These are phyloP conservation scores for Verticillium zaregamsianum DNA, from an alignment of 2,329 filamentous ascomycete species.

Conservation along the genomic window DNA sequence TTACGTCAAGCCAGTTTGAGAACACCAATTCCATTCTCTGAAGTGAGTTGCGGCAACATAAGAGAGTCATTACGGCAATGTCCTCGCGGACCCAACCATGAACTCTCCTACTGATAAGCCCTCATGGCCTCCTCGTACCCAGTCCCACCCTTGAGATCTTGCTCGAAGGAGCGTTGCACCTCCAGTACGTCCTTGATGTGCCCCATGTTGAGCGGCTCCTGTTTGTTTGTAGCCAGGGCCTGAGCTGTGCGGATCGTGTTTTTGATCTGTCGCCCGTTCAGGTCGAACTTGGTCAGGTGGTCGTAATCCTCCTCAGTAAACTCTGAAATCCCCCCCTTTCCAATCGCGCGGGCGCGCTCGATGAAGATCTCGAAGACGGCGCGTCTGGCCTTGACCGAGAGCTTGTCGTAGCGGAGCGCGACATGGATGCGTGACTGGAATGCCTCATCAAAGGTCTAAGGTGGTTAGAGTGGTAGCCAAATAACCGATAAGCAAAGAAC, in stretches of 20 bases:
- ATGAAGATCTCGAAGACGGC: constrained; percentile 77
- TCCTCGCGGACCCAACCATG: no score
- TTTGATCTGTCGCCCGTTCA: constrained; percentile 71
- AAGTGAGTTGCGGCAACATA: no score
- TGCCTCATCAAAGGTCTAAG: constrained; percentile 18
- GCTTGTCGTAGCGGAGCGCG: constrained; percentile 73
- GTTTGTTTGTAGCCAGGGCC: constrained; percentile 73
- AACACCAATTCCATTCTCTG: no score
- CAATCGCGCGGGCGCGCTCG: background rate
- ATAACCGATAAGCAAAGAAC: background rate
- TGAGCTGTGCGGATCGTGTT: constrained; percentile 82
- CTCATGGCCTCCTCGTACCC: constrained; percentile 83
- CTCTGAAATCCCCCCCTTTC: background rate
- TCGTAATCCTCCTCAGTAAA: constrained; percentile 49
- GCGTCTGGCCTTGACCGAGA: constrained; percentile 68
- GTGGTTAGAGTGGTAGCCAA: constrained; percentile 33
- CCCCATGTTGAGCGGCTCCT: constrained; percentile 60
- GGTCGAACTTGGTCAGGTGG: constrained; percentile 60
- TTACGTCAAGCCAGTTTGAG: no score
- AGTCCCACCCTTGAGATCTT: constrained; percentile 74
- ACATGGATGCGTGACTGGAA: constrained; percentile 88
- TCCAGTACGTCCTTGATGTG: constrained; percentile 82
- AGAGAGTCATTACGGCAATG: no score
- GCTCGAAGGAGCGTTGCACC: constrained; percentile 77
- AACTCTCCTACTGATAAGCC: constrained; percentile 56